A percentile compares a stretch with the other conserved stretches of the same genome.
Conservation (phyloP, 768 basidiomycete genomes). For the Suillus tomentosus region DNA sequence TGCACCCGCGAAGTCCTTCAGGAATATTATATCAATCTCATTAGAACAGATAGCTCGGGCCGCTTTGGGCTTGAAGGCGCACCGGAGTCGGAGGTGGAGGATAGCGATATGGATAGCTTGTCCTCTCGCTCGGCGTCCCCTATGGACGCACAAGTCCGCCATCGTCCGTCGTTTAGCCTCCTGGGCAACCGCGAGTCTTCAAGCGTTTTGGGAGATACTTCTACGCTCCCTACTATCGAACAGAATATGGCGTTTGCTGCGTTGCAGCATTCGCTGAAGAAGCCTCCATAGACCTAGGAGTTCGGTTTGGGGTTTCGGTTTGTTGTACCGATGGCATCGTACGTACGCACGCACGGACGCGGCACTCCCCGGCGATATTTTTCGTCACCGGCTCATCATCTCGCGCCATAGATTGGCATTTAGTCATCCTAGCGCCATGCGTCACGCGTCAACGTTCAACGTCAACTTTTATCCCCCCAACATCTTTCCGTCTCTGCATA, state of each 20-base stretch:
- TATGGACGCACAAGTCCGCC: conserved; percentile 25
- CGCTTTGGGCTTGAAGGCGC: conserved; percentile 54
- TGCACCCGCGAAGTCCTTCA: conserved; percentile 89
- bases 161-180: conserved; percentile 30
- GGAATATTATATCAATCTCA: conserved; percentile 92
- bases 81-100: conserved; percentile 38
- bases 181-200: conserved; percentile 36
- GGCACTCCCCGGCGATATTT: background rate
- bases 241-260: conserved; percentile 86
- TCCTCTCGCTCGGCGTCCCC: conserved; percentile 57
- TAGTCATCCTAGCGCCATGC: background rate
- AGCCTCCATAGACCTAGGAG: background rate
- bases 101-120: conserved; percentile 58
- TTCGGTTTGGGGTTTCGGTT: background rate
- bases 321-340: background rate
- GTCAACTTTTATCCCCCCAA: background rate
- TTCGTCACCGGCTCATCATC: background rate
- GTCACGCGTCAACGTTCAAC: background rate
- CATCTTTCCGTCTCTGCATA: background rate
- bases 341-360: background rate
- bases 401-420: background rate
- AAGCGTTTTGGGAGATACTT: conserved; percentile 39
- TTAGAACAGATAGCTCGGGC: conserved; percentile 76
- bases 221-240: conserved; percentile 64
- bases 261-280: conserved; percentile 49